Percentiles rank a stretch among this genome's conserved stretches.
Evolutionary conservation across 805 yeast species (phyloP).

Genomic region (Schizosaccharomyces cryophilus): DNA sequence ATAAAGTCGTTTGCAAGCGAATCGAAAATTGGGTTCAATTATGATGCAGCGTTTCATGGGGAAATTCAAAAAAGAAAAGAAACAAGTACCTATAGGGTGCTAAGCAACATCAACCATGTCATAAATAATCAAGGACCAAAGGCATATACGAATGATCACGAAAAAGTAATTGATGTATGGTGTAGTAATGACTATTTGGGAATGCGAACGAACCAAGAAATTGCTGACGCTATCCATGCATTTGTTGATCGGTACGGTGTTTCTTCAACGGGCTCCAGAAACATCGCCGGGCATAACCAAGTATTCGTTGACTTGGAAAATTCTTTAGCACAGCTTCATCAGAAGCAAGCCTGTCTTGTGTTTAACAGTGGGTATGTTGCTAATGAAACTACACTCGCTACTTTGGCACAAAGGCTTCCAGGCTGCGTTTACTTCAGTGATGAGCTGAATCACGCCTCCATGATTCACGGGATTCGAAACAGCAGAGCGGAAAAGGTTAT

Average conservation of each 20-base stretch:
- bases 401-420: slow-evolving; percentile 73
- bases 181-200: slow-evolving; percentile 24
- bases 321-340: slow-evolving; percentile 70
- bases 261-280: slow-evolving; percentile 97
- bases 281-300: slow-evolving; percentile 88
- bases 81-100: not conserved
- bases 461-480: slow-evolving; percentile 87
- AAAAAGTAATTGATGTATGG: not conserved
- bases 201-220: slow-evolving; percentile 62
- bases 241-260: slow-evolving; percentile 79
- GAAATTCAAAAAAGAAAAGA: not conserved
- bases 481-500: slow-evolving; percentile 71
- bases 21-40: not conserved
- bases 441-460: slow-evolving; percentile 85
- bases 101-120: not conserved
- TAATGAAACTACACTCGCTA: slow-evolving; percentile 77
- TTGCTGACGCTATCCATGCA: slow-evolving; percentile 48
- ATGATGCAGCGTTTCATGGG: not conserved
- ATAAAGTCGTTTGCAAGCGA: no score
- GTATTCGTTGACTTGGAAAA: slow-evolving; percentile 74
- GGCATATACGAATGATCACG: not conserved
- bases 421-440: slow-evolving; percentile 82
- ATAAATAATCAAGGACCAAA: not conserved
- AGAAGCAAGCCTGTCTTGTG: slow-evolving; percentile 83
- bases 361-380: slow-evolving; percentile 92